Evolutionary conservation across 192 early-diverging fungal genomes (phyloP), one percentile per base, ranked within the genome.

Genomic region (Gonapodya sp.): DNA sequence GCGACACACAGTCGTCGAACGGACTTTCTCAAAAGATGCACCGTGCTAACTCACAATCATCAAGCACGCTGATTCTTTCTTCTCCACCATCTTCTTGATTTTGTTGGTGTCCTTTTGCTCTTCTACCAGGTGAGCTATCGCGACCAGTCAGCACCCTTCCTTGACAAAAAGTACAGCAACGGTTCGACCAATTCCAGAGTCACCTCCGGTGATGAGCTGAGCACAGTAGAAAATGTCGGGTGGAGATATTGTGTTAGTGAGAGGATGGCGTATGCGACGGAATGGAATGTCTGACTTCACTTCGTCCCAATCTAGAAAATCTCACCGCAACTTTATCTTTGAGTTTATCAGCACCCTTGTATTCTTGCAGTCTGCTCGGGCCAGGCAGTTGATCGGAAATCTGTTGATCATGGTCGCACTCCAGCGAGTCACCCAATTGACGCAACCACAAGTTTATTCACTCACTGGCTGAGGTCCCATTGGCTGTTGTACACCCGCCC

Each of bases 161-260:
- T 85, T 81, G 16, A 88, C 84, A 78, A 88, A 90, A 8, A 90
- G 82, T 24, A 85, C 82, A 35, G 88, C 89, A 36, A 89, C 84
- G 1, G 88, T 85, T 31, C 88, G 81, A 33, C 89, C 89, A 73
- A 89, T 89, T 31, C 88, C 89, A 30, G 84, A 84, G 79, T 86
- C 85, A 64, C 83, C 85, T 64, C 85, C 82, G n/a, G 37, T 30
- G 37, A 8, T 64, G 46, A 64, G 46, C 46, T 64, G 34, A 18
- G 83, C 82, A 36, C 8, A 24, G 46, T 64, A 24, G 46, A 64
- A 64, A 64, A 33, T 16, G 75, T 2, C 18, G 31, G 8, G 75
- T 77, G 75, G 31, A 24, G 46, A 64, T 64, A 77, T 8, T 64
- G 24, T 64, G 8, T 8, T 64, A 64, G 8, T 64, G 46, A 64